Evolutionary conservation across 2,329 filamentous ascomycete genomes (phyloP), one percentile per base, ranked within the genome.

Genomic region (Neonectria sp.): DNA sequence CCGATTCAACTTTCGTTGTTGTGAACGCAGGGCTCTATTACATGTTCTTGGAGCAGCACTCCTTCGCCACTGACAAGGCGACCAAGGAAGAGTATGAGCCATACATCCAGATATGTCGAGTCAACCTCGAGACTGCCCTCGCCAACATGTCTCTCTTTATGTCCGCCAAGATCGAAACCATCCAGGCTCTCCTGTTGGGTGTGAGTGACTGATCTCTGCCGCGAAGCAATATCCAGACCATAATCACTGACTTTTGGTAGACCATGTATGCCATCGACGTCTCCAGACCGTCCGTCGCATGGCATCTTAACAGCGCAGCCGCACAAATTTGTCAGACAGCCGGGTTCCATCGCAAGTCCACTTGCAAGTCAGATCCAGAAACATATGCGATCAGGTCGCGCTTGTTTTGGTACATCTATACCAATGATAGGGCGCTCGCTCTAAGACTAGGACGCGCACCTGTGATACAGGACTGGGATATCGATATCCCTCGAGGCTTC

Each of bases 281-380:
- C 15, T 90, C 89, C 4, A 88, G 89, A 45, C 88, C 89, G 1
- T 89, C 88, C 0, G 83, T 92, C 4, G 88, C 88, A n/a, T 91
- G 89, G 86, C 86, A 89, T n/a, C 80, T 92, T 21, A 86, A 86
- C 27, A 87, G 86, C 7, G 85, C 85, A 21, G 90, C 90, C 0
- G 86, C 87, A 13, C 85, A 88, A 58, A 82, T 92, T 59, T 91
- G 89, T 69, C 88, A 90, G 71, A 87, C 86, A 0, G 85, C 91
- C 4, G 90, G 90, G 3, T 91, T 89, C 67, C 90, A 92, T 74
- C 85, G 87, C 56, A 73, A 76, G 13, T 79, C 78, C 45, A 76
- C 73, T 3, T 75, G 79, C 35, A 77, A 77, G 13, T 71, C 78
- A 43, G 80, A 82, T 55, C 68, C 79, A 8, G 73, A 75, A 9